phyloP scores from a whole-genome alignment of 163 green algal species.

The Chlorella variabilis region DNA sequence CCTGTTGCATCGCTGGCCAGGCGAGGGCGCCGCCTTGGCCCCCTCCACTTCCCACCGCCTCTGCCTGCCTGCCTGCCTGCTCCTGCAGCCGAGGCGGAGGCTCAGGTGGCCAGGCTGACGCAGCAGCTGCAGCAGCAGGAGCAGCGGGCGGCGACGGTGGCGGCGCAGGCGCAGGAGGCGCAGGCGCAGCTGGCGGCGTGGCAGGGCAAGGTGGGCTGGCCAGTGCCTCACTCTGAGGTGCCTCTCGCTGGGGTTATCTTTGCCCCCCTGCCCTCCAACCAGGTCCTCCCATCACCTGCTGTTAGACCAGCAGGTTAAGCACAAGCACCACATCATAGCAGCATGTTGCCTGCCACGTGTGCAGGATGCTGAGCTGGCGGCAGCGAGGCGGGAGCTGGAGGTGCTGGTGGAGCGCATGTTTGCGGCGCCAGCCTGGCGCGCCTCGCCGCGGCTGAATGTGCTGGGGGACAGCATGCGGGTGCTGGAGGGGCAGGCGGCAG shows the following conservation, averaged over 20 bases:
- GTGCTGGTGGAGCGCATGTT: slow-evolving; percentile 20
- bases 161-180: not conserved
- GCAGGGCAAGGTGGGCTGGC: slow-evolving; percentile 7
- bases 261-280: no score
- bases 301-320: no score
- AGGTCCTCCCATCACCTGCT: no score
- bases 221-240: no score
- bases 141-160: not conserved
- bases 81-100: slow-evolving; percentile 1
- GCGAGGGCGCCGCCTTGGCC: no score
- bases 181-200: slow-evolving; percentile 26
- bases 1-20: no score
- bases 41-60: not conserved
- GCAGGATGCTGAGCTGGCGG: slow-evolving; percentile 14
- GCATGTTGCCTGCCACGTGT: not conserved
- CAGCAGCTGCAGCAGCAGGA: slow-evolving; percentile 21
- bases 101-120: not conserved
- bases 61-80: not conserved
- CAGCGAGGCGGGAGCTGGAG: not conserved
- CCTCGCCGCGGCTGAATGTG: not conserved
- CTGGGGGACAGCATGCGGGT: not conserved
- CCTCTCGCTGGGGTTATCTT: no score
- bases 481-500: slow-evolving; percentile 9
- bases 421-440: slow-evolving; percentile 19
- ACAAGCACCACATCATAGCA: no score